Conservation (phyloP, 768 basidiomycete genomes). For the Sistotremastrum suecicum region DNA sequence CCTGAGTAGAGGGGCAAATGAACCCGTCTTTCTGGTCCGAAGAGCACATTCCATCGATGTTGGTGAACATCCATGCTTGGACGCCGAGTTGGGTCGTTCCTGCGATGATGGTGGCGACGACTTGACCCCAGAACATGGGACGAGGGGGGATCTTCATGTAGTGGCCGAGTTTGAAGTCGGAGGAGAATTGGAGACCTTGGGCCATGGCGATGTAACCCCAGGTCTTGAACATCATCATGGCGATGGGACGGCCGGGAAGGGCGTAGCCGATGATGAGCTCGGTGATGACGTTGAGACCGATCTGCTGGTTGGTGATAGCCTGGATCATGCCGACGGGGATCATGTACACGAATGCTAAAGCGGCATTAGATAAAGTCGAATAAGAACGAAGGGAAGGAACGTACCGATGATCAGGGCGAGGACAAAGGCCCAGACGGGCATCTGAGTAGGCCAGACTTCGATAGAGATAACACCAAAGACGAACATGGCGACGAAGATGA, state of each 20-base stretch:
- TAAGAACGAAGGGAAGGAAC: constrained; percentile 5
- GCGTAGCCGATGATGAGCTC: constrained; percentile 22
- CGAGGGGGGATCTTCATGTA: constrained; percentile 22
- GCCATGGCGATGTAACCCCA: constrained; percentile 20
- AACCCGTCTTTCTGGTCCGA: constrained; percentile 35
- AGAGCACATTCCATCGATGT: constrained; percentile 48
- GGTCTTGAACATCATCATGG: constrained; percentile 22
- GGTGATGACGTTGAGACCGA: constrained; percentile 20
- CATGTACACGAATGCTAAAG: constrained; percentile 39
- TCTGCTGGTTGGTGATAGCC: constrained; percentile 22
- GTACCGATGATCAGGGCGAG: constrained; percentile 49
- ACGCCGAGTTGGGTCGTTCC: constrained; percentile 24
- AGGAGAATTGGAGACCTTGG: constrained; percentile 21
- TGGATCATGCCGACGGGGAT: constrained; percentile 55
- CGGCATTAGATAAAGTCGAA: neutral
- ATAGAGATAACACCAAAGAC: constrained; percentile 55
- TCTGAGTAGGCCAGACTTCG: constrained; percentile 55
- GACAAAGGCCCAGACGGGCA: constrained; percentile 65
- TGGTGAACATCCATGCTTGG: constrained; percentile 23
- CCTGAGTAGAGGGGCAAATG: constrained; percentile 14
- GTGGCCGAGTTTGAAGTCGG: constrained; percentile 21
- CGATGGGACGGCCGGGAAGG: constrained; percentile 18
- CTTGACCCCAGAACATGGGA: constrained; percentile 19
- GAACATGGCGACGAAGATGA: constrained; percentile 59
- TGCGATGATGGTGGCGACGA: constrained; percentile 16